Evolutionary conservation across 192 early-diverging fungal species (phyloP).

Genomic region (Mortierella hygrophila): DNA sequence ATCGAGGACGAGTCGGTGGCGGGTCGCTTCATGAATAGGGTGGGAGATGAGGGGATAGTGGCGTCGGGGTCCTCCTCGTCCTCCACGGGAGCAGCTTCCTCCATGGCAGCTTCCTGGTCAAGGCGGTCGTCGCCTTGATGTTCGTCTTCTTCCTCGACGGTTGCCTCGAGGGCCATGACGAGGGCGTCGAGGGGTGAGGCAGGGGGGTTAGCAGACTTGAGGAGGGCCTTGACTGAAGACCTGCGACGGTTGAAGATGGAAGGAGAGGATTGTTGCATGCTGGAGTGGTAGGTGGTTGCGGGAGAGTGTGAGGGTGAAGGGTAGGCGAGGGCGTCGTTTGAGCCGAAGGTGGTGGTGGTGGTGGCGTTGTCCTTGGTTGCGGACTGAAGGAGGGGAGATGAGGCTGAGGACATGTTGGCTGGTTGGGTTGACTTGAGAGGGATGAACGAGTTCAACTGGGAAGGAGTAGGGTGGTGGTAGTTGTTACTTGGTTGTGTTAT

Average conservation of each 20-base stretch:
- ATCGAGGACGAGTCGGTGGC: constrained; percentile 20
- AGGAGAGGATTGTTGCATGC: constrained; percentile 6
- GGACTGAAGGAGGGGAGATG: constrained; percentile 1
- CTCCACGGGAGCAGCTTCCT: background rate
- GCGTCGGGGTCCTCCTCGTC: constrained; percentile 52
- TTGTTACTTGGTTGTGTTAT: background rate
- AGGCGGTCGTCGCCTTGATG: background rate
- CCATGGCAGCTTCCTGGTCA: background rate
- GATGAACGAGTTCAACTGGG: background rate
- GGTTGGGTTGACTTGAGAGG: background rate
- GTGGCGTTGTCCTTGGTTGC: constrained; percentile 2
- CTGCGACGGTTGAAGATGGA: constrained; percentile 16
- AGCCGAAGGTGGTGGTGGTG: background rate
- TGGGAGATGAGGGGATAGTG: constrained; percentile 50
- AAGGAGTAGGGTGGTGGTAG: too few relatives aligned
- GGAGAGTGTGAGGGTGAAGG: constrained; percentile 46
- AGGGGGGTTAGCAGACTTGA: constrained; percentile 36
- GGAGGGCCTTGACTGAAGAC: constrained; percentile 43
- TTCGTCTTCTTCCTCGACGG: constrained; percentile 40
- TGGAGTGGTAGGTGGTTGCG: constrained; percentile 1
- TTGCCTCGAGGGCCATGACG: constrained; percentile 58
- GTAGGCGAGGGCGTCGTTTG: constrained; percentile 12
- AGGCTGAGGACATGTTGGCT: background rate
- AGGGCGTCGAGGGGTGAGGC: constrained; percentile 56
- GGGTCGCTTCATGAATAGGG: constrained; percentile 40